Base-by-base conservation (phyloP, 1,284 basidiomycete species). In the Lentinus polychrous region DNA sequence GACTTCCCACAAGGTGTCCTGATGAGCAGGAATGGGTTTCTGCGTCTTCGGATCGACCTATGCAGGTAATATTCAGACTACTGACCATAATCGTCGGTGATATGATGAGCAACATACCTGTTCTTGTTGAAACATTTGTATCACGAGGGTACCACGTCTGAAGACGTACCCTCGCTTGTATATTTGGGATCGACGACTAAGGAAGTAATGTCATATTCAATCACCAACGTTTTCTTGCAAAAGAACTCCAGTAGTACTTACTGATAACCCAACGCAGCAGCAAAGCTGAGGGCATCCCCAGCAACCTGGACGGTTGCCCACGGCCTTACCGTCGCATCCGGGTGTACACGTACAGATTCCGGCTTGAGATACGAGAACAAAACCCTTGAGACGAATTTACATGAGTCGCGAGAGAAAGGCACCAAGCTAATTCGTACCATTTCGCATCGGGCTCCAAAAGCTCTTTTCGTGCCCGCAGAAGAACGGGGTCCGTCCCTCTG, bases 51-150 rank as follows among this genome's bases (percentile, higher is more conserved):
- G 72, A 57, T 88, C 83, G 31, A 83, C 75, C 85, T 84, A 40
- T 34, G 34, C 27, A 3, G 37, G 45, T 23, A 54, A 18, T 33
- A 39, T 33, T 24, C 22, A n/a, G 10, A 24, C 7, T 10, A 18
- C 41, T 15, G 24, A 36, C 36, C 48, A 51, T 17, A 31, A 33
- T 7, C 38, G 46, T 8, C 38, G 49, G 36, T 18, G 11, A 12
- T 27, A 20, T 15, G 20, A 15, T 23, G 17, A 43, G 22, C 43
- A 20, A 60, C 59, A 50, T 62, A 81, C 85, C 65, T 84, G 80
- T 65, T 89, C 87, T 63, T 88, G 84, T 62, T 89, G 86, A 61
- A 85, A 87, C 81, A 90, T 86, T 54, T 85, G 78, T 47, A 90
- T 85, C 12, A 84, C 69, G 17, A 90, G 68, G 8, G 70, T 60